Conservation (phyloP, 2,329 filamentous ascomycete genomes). For the Hypoxylon sp. region DNA sequence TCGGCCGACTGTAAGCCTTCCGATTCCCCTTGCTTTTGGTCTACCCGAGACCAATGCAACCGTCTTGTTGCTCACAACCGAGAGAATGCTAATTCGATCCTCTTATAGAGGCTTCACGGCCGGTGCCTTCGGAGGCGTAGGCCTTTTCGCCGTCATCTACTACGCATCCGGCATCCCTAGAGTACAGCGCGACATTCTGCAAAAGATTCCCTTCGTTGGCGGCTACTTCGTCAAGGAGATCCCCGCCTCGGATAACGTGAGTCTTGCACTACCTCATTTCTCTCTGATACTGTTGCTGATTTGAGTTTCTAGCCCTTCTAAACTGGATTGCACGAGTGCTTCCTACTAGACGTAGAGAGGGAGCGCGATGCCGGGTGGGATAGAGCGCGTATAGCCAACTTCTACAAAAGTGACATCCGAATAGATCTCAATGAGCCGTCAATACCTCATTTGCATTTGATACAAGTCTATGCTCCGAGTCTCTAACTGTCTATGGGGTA, state of each 20-base stretch:
- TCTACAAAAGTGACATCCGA: conserved; percentile 44
- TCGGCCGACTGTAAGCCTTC: conserved; percentile 65
- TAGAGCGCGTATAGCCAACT: conserved; percentile 45
- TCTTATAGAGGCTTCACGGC: conserved; percentile 62
- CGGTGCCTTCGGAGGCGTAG: conserved; percentile 68
- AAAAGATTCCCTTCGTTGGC: conserved; percentile 69
- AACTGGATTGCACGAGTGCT: conserved; percentile 15
- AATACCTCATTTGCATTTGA: conserved; percentile 18
- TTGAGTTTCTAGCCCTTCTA: conserved; percentile 47
- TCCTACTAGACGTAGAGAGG: conserved; percentile 27
- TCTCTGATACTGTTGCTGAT: conserved; percentile 25
- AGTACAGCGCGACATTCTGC: conserved; percentile 69
- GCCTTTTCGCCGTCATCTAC: conserved; percentile 69
- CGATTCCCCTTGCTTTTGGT: conserved; percentile 1
- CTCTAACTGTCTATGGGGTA: conserved; percentile 33
- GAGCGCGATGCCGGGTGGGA: conserved; percentile 37
- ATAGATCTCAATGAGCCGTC: conserved; percentile 48
- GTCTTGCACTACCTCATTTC: conserved; percentile 48
- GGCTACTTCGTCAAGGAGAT: conserved; percentile 65
- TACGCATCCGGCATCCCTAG: conserved; percentile 72
- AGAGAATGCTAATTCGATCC: conserved; percentile 13
- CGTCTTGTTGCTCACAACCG: not conserved
- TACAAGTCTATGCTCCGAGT: conserved; percentile 21
- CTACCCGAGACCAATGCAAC: not conserved
- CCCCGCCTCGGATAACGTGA: conserved; percentile 72